Evolutionary conservation across 257 asterid genomes (phyloP), one percentile per base, ranked within the genome.

Genomic region (Oldenlandia corymbosa): DNA sequence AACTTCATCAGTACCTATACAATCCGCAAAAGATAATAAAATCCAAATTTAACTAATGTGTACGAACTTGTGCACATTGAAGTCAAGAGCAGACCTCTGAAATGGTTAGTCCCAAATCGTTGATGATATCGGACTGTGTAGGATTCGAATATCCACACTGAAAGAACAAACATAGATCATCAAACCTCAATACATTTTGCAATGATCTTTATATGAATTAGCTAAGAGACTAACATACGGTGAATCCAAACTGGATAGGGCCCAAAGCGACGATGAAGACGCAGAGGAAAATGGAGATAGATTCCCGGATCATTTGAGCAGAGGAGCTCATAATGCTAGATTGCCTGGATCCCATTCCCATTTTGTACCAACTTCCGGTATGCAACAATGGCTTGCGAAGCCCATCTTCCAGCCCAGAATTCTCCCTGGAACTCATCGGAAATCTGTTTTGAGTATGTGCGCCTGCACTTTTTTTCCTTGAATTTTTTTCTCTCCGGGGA

Each of bases 111-210:
- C 71, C 77, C 51, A 89, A 87, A 76, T 89, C 97, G 0, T 31
- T 59, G 60, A 79, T 81, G 31, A 89, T 83, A 1, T 89, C 97
- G 31, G 69, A 59, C 68, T 89, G 94, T 10, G 95, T 83, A 32
- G 97, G 97, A 73, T 87, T 89, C 14, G 97, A 83, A 71, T 76
- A 89, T 20, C 95, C 97, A 60, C 94, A 84, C 97, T 89, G 80
- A 43, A 34, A 10, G 34, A 39, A 55, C 10, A 5, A 21, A 34
- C 66, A 69, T n/a, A 5, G 41, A 28, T 37, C 27, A 0, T 27
- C 21, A 5, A 24, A 46, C 31, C 42, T 32, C 18, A 37, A n/a
- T 32, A 21, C 60, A 45, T 14, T 13, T 11, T 32, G n/a, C n/a
- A n/a, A n/a, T n/a, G n/a, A n/a, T 13, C 26, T 56, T 24, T 30